These are phyloP conservation scores for Veloporphyrellus conicus DNA, from an alignment of 1,284 basidiomycete species.

Conservation along the genomic window DNA sequence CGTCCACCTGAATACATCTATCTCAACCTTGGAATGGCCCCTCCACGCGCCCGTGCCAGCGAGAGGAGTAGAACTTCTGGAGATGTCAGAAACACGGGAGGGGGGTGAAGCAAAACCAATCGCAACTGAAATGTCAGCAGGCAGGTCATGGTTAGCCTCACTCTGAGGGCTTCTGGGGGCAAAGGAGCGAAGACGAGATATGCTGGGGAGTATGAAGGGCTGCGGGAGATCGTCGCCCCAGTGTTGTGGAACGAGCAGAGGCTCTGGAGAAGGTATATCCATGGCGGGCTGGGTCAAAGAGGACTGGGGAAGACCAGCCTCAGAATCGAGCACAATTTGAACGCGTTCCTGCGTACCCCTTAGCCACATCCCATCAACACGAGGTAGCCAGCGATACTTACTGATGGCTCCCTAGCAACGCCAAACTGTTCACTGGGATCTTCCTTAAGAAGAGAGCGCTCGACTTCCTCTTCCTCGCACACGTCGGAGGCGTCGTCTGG, in stretches of 20 bases:
- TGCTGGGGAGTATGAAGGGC: constrained; percentile 68
- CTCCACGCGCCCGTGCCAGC: constrained; percentile 22
- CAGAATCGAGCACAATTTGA: constrained; percentile 40
- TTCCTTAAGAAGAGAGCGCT: constrained; percentile 42
- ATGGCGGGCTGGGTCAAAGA: constrained; percentile 36
- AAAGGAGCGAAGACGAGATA: constrained; percentile 78
- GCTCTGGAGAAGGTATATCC: constrained; percentile 36
- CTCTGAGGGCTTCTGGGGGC: constrained; percentile 54
- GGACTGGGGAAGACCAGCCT: constrained; percentile 43
- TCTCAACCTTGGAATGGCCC: constrained; percentile 33
- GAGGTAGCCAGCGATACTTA: constrained; percentile 33
- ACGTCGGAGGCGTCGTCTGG: constrained; percentile 55
- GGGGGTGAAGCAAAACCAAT: constrained; percentile 49
- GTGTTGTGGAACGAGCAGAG: constrained; percentile 31
- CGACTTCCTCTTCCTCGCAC: constrained; percentile 46
- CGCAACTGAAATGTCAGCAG: constrained; percentile 40
- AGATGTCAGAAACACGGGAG: constrained; percentile 69
- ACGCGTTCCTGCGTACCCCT: constrained; percentile 30
- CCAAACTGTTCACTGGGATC: constrained; percentile 27
- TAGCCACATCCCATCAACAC: constrained; percentile 15
- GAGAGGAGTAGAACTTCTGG: constrained; percentile 57
- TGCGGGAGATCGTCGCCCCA: constrained; percentile 37
- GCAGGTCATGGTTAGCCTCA: constrained; percentile 43
- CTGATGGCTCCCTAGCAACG: constrained; percentile 37
- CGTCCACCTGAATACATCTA: constrained; percentile 77